Evolutionary conservation across 768 basidiomycete genomes (phyloP).

Genomic region (Artomyces pyxidatus): DNA sequence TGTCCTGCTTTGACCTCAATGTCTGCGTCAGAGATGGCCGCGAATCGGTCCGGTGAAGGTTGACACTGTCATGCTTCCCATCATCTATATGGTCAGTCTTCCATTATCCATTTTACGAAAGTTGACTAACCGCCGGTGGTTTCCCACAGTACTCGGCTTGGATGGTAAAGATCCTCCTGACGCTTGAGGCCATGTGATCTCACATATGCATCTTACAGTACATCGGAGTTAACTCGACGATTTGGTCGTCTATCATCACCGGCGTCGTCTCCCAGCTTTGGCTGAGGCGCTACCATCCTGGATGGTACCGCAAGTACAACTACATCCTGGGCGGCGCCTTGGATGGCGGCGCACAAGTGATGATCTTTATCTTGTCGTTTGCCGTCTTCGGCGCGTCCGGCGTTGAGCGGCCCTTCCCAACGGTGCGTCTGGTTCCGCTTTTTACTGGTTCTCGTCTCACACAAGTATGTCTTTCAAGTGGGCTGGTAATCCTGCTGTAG

Average conservation of each 20-base stretch:
- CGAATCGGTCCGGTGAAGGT: slow-evolving; percentile 45
- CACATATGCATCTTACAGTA: slow-evolving; percentile 17
- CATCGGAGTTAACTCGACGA: slow-evolving; percentile 47
- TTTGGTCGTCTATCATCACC: slow-evolving; percentile 37
- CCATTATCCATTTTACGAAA: no score
- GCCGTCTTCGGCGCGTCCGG: slow-evolving; percentile 58
- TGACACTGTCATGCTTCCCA: slow-evolving; percentile 43
- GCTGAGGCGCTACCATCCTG: slow-evolving; percentile 13
- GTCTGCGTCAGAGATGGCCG: slow-evolving; percentile 38
- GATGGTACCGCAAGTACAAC: slow-evolving; percentile 63
- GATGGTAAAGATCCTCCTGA: slow-evolving; percentile 19
- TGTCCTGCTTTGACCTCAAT: no score
- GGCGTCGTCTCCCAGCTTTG: slow-evolving; percentile 48
- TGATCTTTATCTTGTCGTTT: slow-evolving; percentile 57
- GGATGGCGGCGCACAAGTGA: slow-evolving; percentile 58
- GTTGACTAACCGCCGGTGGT: no score
- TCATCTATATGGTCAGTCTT: slow-evolving; percentile 43
- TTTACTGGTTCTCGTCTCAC: not conserved
- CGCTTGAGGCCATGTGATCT: slow-evolving; percentile 4
- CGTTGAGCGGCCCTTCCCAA: slow-evolving; percentile 39
- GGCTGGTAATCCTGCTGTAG: slow-evolving; percentile 45
- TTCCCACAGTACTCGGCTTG: slow-evolving; percentile 32
- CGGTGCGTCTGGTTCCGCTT: slow-evolving; percentile 1
- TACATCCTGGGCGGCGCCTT: slow-evolving; percentile 60
- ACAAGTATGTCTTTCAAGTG: slow-evolving; percentile 21